Conservation (phyloP, 1,284 basidiomycete genomes). For the Papiliotrema fonsecae region DNA sequence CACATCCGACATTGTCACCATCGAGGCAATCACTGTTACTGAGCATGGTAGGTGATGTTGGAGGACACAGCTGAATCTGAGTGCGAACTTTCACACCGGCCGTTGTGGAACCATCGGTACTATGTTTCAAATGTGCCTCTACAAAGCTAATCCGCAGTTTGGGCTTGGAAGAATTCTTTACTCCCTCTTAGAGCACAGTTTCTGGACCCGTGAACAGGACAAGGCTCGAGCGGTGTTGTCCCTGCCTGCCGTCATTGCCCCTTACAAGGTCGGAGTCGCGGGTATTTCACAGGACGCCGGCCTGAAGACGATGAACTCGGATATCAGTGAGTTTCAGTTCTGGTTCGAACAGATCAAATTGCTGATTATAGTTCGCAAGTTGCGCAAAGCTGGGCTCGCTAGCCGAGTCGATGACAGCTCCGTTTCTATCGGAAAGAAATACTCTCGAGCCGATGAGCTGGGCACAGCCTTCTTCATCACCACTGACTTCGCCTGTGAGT, state of each 20-base stretch:
- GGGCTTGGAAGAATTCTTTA: constrained; percentile 71
- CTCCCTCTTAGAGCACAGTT: constrained; percentile 89
- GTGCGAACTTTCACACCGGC: constrained; percentile 95
- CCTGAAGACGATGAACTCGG: constrained; percentile 76
- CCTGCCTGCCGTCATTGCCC: constrained; percentile 83
- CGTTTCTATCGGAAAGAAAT: constrained; percentile 92
- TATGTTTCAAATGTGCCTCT: too few species aligned
- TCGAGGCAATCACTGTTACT: constrained; percentile 82
- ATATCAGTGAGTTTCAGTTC: constrained; percentile 74
- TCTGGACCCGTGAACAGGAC: constrained; percentile 91
- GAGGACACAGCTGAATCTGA: constrained; percentile 32
- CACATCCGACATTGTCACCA: constrained; percentile 68
- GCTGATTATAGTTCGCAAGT: constrained; percentile 61
- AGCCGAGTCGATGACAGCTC: constrained; percentile 93
- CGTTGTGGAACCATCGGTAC: constrained; percentile 97
- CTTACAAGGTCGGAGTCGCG: constrained; percentile 93
- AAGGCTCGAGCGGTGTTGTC: constrained; percentile 84
- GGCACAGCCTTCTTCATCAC: constrained; percentile 96
- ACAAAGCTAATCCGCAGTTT: too few species aligned
- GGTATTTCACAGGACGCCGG: constrained; percentile 86
- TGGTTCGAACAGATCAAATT: background rate
- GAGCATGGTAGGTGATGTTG: constrained; percentile 63
- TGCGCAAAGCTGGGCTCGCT: constrained; percentile 83
- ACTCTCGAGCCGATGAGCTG: constrained; percentile 96
- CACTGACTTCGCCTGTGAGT: constrained; percentile 93